Percentiles rank a stretch among this genome's conserved stretches.
Conservation (phyloP, 257 asterid species). For the Voacanga thouarsii region DNA sequence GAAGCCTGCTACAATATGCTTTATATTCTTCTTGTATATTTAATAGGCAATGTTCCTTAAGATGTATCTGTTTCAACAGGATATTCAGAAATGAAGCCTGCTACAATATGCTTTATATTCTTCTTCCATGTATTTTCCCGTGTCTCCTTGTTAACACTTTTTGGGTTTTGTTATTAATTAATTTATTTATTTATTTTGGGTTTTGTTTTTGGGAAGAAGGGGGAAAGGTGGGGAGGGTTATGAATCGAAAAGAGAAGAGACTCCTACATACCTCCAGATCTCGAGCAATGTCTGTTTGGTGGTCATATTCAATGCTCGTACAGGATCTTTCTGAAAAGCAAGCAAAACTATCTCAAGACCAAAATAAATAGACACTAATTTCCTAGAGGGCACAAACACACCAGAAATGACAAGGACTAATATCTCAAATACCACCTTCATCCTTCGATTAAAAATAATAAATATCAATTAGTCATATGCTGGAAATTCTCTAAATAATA, state of each 20-base stretch:
- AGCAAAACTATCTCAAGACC: slow-evolving; percentile 12
- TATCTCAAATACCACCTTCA: too few species aligned
- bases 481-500: background rate
- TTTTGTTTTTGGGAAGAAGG: background rate
- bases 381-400: background rate
- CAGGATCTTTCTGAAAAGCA: slow-evolving; percentile 57
- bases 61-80: too few species aligned
- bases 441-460: too few species aligned
- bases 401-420: background rate
- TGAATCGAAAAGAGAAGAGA: background rate
- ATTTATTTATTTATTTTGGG: background rate
- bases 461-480: background rate
- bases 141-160: too few species aligned
- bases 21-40: too few species aligned
- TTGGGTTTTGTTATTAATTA: background rate
- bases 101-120: too few species aligned
- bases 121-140: too few species aligned
- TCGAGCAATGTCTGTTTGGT: slow-evolving; percentile 60
- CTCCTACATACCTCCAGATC: slow-evolving; percentile 63
- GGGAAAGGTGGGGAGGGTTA: background rate
- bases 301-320: slow-evolving; percentile 62
- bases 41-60: too few species aligned
- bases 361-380: background rate
- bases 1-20: too few species aligned
- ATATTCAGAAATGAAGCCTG: too few species aligned